Evolutionary conservation across 805 yeast species (phyloP).

Genomic region (Saccharomycopsis fermentans): DNA sequence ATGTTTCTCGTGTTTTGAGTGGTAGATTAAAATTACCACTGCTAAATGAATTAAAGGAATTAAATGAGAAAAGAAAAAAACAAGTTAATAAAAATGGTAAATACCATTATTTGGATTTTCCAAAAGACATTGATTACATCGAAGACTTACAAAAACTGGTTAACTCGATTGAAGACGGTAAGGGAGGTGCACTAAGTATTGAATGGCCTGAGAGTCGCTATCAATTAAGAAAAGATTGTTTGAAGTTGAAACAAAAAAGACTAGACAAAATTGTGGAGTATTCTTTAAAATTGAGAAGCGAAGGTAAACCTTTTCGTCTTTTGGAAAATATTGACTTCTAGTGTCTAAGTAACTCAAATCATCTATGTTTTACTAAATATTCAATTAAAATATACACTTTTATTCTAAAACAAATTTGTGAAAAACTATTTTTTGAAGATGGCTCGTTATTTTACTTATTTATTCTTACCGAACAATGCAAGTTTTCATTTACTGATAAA

Average conservation of each 20-base stretch:
- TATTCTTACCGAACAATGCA: too few species aligned
- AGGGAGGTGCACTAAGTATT: not conserved
- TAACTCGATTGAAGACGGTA: not conserved
- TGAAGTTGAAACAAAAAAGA: not conserved
- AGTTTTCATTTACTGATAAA: too few species aligned
- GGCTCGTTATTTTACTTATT: too few species aligned
- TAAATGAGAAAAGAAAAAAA: slow-evolving; percentile 10
- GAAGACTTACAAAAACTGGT: not conserved
- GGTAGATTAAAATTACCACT: slow-evolving; percentile 45
- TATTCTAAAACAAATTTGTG: too few species aligned
- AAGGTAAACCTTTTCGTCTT: not conserved
- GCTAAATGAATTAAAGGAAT: slow-evolving; percentile 35
- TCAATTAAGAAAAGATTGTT: not conserved
- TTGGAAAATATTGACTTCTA: too few species aligned
- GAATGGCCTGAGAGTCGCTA: not conserved
- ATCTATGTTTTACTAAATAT: too few species aligned
- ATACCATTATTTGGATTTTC: not conserved
- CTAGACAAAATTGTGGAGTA: not conserved
- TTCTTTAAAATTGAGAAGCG: not conserved
- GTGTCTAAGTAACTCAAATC: too few species aligned
- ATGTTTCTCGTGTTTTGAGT: slow-evolving; percentile 52
- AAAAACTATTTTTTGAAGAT: too few species aligned
- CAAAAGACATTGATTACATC: not conserved
- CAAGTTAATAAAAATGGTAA: not conserved
- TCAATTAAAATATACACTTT: too few species aligned